Percentiles rank a stretch among this genome's conserved stretches.
phyloP scores from a whole-genome alignment of 192 early-diverging fungal species.

The Helicostylum pulchrum region DNA sequence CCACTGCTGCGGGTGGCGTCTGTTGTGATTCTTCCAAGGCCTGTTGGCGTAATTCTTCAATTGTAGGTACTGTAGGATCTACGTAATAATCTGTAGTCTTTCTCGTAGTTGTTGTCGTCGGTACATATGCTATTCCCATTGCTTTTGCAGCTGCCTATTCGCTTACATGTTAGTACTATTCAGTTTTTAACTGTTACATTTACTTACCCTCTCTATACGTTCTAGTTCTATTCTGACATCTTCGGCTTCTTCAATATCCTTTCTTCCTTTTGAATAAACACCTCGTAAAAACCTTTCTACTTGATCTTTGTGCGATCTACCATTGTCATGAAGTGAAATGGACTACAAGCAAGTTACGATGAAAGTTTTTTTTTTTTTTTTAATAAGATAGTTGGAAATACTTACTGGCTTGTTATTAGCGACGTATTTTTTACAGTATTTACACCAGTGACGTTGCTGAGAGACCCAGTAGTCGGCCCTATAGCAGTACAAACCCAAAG shows the following conservation, averaged over 20 bases:
- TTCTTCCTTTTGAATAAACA: conserved; percentile 53
- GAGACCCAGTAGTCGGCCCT: conserved; percentile 64
- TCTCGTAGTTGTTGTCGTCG: background rate
- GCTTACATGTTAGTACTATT: background rate
- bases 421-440: conserved; percentile 80
- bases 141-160: conserved; percentile 9
- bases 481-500: background rate
- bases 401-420: conserved; percentile 80
- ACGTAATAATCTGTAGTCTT: conserved; percentile 11
- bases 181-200: background rate
- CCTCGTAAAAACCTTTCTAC: conserved; percentile 71
- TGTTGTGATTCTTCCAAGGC: background rate
- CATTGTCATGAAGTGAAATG: conserved; percentile 68
- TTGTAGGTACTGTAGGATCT: background rate
- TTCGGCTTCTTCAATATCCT: conserved; percentile 50
- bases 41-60: conserved; percentile 5
- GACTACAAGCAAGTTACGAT: conserved; percentile 27
- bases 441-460: conserved; percentile 80
- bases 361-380: too few relatives aligned
- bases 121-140: background rate
- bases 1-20: background rate
- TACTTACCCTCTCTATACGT: conserved; percentile 54
- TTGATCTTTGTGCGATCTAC: conserved; percentile 81
- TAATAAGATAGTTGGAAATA: too few relatives aligned
- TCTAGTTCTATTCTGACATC: conserved; percentile 61